Conservation (phyloP, 176 grass and related monocot species). For the Bromus sterilis region DNA sequence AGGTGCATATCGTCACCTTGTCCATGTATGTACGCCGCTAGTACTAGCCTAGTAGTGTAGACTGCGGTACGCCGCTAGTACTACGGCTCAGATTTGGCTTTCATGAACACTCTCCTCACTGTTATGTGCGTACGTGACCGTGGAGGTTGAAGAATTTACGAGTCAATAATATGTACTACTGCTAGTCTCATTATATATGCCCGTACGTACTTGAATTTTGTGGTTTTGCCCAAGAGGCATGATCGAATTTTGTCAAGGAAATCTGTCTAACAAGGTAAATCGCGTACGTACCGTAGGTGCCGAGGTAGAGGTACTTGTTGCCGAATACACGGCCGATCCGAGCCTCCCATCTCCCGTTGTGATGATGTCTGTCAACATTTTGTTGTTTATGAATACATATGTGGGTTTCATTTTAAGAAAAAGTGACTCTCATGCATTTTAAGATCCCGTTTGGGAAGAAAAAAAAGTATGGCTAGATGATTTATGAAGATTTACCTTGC, state of each 20-base stretch:
- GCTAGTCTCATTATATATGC: too few relatives aligned
- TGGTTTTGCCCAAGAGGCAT: neutral
- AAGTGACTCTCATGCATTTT: neutral
- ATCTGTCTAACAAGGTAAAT: neutral
- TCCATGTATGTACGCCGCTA: neutral
- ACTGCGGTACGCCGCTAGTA: neutral
- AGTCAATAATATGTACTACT: neutral
- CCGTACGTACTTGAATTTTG: neutral
- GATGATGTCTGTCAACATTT: slow-evolving; percentile 40
- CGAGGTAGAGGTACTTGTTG: slow-evolving; percentile 78
- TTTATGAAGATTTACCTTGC: slow-evolving; percentile 32
- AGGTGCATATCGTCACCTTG: neutral
- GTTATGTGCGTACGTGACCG: neutral
- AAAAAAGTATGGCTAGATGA: neutral
- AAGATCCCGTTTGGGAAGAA: neutral
- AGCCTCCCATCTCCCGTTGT: slow-evolving; percentile 75
- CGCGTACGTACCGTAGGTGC: slow-evolving; percentile 42
- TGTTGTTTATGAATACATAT: neutral
- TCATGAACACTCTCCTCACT: neutral
- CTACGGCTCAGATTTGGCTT: slow-evolving; percentile 2
- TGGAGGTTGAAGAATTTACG: neutral
- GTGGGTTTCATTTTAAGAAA: neutral
- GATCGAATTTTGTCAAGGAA: neutral
- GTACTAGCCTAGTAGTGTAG: neutral
- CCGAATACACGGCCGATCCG: slow-evolving; percentile 62